These are phyloP conservation scores for Alternaria hordeiaustralica DNA, from an alignment of 2,329 filamentous ascomycete species.

Conservation along the genomic window DNA sequence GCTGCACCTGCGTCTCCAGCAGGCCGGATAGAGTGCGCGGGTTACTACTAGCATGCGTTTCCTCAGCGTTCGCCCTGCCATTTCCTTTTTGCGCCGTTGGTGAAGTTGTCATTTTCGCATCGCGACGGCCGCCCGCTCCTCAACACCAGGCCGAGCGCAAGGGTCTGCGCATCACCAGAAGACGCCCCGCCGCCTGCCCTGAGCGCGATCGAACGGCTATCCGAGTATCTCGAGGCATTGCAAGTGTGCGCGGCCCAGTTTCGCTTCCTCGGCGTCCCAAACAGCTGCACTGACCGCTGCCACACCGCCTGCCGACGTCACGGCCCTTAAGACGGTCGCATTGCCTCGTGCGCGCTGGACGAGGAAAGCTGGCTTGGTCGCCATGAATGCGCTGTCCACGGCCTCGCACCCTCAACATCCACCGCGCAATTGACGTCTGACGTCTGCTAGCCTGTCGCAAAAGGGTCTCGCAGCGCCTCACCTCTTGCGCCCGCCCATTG, in stretches of 20 bases:
- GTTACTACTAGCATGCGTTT: slow-evolving; percentile 43
- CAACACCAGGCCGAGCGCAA: slow-evolving; percentile 20
- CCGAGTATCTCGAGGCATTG: slow-evolving; percentile 17
- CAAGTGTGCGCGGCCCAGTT: slow-evolving; percentile 26
- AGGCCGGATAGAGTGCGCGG: slow-evolving; percentile 39
- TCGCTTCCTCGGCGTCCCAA: slow-evolving; percentile 37
- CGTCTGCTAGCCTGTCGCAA: slow-evolving; percentile 43
- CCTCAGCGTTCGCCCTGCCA: slow-evolving; percentile 37
- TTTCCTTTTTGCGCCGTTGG: slow-evolving; percentile 19
- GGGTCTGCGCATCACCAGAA: slow-evolving; percentile 19
- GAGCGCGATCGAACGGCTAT: slow-evolving; percentile 20
- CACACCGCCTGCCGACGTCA: slow-evolving; percentile 49
- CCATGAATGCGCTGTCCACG: slow-evolving; percentile 50
- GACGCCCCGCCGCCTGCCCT: slow-evolving; percentile 11
- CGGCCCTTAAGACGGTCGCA: slow-evolving; percentile 43
- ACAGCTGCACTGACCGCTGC: slow-evolving; percentile 47
- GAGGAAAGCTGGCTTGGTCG: slow-evolving; percentile 42
- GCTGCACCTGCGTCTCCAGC: slow-evolving; percentile 47
- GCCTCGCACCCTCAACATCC: slow-evolving; percentile 36
- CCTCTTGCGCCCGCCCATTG: slow-evolving; percentile 41
- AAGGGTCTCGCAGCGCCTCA: slow-evolving; percentile 41
- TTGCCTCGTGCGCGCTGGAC: slow-evolving; percentile 34
- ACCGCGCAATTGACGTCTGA: slow-evolving; percentile 41
- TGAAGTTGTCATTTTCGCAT: slow-evolving; percentile 8
- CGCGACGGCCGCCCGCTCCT: slow-evolving; percentile 26